Evolutionary conservation across 2,329 filamentous ascomycete species (phyloP).

Genomic region (Helotiales sp.): DNA sequence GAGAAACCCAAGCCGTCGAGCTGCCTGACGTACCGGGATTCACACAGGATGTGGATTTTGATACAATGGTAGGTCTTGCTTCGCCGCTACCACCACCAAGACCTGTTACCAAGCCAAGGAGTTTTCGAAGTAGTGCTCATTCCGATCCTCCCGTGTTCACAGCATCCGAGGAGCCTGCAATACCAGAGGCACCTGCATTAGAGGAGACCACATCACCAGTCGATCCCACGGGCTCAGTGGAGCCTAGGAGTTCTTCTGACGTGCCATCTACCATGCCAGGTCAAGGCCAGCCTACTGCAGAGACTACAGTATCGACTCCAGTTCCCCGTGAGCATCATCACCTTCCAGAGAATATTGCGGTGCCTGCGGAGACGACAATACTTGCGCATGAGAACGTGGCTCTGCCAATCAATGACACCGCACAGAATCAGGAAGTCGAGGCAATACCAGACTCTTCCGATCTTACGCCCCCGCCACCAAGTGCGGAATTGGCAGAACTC

Average conservation of each 20-base stretch:
- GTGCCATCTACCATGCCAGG: not conserved
- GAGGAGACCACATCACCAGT: no score
- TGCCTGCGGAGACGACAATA: not conserved
- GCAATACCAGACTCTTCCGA: no score
- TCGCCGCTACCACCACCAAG: conserved; percentile 10
- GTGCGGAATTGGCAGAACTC: no score
- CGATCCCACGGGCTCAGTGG: no score
- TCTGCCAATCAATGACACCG: no score
- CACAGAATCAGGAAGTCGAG: not conserved
- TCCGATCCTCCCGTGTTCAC: not conserved
- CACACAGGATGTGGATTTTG: conserved; percentile 31
- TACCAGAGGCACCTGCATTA: no score
- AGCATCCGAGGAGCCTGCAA: not conserved
- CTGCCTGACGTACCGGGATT: conserved; percentile 27
- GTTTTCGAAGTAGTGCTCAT: not conserved
- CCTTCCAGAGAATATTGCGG: not conserved
- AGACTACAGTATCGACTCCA: not conserved
- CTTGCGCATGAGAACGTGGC: not conserved
- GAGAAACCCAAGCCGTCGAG: conserved; percentile 15
- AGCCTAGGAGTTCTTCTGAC: not conserved
- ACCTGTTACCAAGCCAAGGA: not conserved
- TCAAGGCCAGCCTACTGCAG: not conserved
- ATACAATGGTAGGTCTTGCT: conserved; percentile 15
- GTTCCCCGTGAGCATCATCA: not conserved
- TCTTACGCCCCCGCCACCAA: no score